A percentile compares a stretch with the other conserved stretches of the same genome.
These are phyloP conservation scores for Dryadomyces quercivorus DNA, from an alignment of 2,329 filamentous ascomycete species.

Conservation along the genomic window DNA sequence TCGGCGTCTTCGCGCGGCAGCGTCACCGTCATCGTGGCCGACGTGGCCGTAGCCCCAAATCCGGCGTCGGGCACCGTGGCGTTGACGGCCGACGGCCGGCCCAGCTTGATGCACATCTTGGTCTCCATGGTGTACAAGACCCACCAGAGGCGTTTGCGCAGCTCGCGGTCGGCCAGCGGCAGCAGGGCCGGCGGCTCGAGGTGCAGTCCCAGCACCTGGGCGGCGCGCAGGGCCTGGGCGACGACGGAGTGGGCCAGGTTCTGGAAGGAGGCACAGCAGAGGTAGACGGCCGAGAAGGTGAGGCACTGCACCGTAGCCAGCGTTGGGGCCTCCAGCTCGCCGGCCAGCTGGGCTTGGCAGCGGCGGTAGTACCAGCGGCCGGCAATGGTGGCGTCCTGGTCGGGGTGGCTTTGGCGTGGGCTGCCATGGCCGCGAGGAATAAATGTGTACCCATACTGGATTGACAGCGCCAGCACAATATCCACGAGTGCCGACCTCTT, in stretches of 20 bases:
- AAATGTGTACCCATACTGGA: slow-evolving; percentile 30
- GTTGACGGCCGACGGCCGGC: slow-evolving; percentile 27
- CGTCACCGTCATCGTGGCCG: slow-evolving; percentile 17
- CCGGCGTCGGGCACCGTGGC: neutral
- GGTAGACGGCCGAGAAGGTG: slow-evolving; percentile 29
- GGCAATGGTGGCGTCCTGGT: slow-evolving; percentile 26
- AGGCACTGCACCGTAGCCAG: slow-evolving; percentile 36
- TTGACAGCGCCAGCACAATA: slow-evolving; percentile 37
- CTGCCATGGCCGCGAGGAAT: slow-evolving; percentile 9
- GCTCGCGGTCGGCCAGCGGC: slow-evolving; percentile 23
- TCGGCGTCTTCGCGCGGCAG: slow-evolving; percentile 21
- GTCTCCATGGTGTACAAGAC: slow-evolving; percentile 33
- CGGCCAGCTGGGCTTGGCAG: slow-evolving; percentile 28
- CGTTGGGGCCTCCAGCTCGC: slow-evolving; percentile 34
- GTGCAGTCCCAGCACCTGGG: slow-evolving; percentile 35
- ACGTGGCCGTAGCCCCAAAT: slow-evolving; percentile 9
- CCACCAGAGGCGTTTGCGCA: slow-evolving; percentile 41
- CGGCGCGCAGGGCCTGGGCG: slow-evolving; percentile 29
- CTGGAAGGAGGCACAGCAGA: slow-evolving; percentile 33
- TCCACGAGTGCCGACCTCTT: slow-evolving; percentile 36
- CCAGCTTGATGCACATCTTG: slow-evolving; percentile 33
- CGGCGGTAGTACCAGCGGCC: slow-evolving; percentile 34
- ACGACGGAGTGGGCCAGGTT: slow-evolving; percentile 32
- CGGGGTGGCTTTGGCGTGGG: neutral
- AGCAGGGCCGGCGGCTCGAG: slow-evolving; percentile 27